Percentiles rank a stretch among this genome's conserved stretches.
phyloP scores from a whole-genome alignment of 768 basidiomycete species.

The Kwoniella sp. region DNA sequence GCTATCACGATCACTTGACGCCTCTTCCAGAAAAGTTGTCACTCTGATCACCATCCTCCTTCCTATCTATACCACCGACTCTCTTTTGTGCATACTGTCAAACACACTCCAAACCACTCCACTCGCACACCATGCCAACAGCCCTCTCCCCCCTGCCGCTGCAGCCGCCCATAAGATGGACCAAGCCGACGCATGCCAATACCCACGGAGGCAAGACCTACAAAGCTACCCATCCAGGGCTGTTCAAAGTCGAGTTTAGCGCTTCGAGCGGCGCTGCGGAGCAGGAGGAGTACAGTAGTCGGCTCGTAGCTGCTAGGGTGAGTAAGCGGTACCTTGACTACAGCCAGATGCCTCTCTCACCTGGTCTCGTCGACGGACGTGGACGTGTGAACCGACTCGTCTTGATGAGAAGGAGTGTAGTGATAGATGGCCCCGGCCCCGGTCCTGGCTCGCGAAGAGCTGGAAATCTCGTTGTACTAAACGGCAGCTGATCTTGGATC shows the following conservation, averaged over 20 bases:
- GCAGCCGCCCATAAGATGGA: constrained; percentile 31
- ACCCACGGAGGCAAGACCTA: constrained; percentile 50
- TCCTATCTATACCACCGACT: too few relatives aligned
- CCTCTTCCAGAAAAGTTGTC: too few relatives aligned
- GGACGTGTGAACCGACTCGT: too few relatives aligned
- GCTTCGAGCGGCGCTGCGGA: constrained; percentile 19
- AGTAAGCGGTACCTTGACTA: constrained; percentile 18
- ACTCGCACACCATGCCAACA: constrained; percentile 32
- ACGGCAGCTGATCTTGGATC: constrained; percentile 16
- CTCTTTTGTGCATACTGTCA: too few relatives aligned
- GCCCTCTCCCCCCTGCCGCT: constrained; percentile 33
- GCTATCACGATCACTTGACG: too few relatives aligned
- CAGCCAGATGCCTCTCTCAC: not conserved
- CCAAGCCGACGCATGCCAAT: constrained; percentile 48
- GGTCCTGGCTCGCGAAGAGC: too few relatives aligned
- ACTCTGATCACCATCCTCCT: too few relatives aligned
- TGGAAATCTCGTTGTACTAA: not conserved
- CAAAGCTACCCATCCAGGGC: constrained; percentile 48
- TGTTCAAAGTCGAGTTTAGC: constrained; percentile 49
- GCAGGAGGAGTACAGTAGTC: constrained; percentile 48
- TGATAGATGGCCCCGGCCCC: too few relatives aligned
- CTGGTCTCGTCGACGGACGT: too few relatives aligned
- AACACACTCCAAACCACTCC: too few relatives aligned
- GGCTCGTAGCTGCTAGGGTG: constrained; percentile 47
- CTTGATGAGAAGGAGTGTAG: too few relatives aligned